Percentiles rank a stretch among this genome's conserved stretches.
phyloP scores from a whole-genome alignment of 768 basidiomycete genomes.

The Leccinum uliginosum region DNA sequence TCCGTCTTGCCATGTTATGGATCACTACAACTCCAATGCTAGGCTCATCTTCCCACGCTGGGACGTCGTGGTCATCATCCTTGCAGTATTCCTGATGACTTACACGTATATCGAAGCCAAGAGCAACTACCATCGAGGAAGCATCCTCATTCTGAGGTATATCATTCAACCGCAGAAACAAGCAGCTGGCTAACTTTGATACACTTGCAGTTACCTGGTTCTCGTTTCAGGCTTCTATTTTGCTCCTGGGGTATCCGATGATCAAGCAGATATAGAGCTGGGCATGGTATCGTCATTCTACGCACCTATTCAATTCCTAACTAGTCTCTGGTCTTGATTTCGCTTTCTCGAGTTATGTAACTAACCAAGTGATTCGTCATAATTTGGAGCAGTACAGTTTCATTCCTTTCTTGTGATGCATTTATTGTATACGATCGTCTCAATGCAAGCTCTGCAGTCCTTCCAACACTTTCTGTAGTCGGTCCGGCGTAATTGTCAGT shows the following conservation, averaged over 20 bases:
- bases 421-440: conserved; percentile 15
- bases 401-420: conserved; percentile 17
- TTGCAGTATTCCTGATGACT: conserved; percentile 96
- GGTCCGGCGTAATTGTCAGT: conserved; percentile 39
- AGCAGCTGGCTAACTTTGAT: neutral
- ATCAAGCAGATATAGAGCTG: conserved; percentile 13
- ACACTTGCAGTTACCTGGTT: conserved; percentile 73
- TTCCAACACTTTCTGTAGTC: conserved; percentile 40
- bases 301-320: conserved; percentile 6
- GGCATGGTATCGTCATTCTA: conserved; percentile 2
- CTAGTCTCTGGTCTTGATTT: conserved; percentile 13
- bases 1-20: neutral
- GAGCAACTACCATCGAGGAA: conserved; percentile 96
- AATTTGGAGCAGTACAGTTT: conserved; percentile 12
- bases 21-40: conserved; percentile 6
- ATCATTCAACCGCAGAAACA: neutral
- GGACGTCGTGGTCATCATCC: conserved; percentile 92
- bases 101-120: conserved; percentile 99
- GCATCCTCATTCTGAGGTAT: conserved; percentile 90
- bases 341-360: neutral
- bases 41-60: conserved; percentile 98
- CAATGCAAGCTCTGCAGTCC: conserved; percentile 55
- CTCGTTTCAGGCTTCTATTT: conserved; percentile 90
- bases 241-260: conserved; percentile 49
- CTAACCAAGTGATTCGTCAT: conserved; percentile 1